Base-by-base conservation (phyloP, 192 early-diverging fungal genomes). In the Coemansia sp. region DNA sequence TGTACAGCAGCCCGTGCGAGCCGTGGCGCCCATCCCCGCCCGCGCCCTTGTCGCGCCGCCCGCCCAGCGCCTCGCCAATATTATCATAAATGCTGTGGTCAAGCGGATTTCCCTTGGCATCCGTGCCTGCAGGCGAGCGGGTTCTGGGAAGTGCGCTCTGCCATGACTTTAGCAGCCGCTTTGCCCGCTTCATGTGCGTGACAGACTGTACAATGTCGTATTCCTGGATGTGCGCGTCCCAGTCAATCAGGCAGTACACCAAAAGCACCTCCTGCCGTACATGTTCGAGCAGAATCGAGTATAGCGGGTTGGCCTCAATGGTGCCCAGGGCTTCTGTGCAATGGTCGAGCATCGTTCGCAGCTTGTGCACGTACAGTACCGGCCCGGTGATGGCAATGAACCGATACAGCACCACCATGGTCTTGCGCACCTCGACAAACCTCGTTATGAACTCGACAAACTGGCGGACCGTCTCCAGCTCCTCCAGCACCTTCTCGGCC, bases 341-440 rank as follows among this genome's bases (percentile, higher is more conserved):
- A 16, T 44, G 54, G 8, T 38, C 42, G 19, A 74, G 59, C 40
- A 74, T 60, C 16, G 54, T 44, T 16, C 37, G 31, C 23, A 74
- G 58, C 38, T 54, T 58, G 20, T 35, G 47, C 13, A 40, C 38
- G 38, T 74, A 51, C 11, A 74, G 51, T n/a, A 66, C 63, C 12
- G 70, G 70, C 0, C 70, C 62, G 1, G 70, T 74, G 16, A 59
- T 55, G 2, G 70, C 70, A 17, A 66, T 36, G 21, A 74, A 64
- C 28, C 70, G 63, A 30, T 74, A 74, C 3, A 73, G 54, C 29
- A 73, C 63, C 11, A 66, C 50, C 69, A 73, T 65, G 14, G 63
- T 65, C 41, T 58, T 62, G 46, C 69, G 69, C 35, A 73, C 59
- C 47, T 73, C 63, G 38, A 73, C 39, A 25, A 73, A 65, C 50